Conservation (phyloP, 345 rosid genomes). For the Boechera divaricarpa region DNA sequence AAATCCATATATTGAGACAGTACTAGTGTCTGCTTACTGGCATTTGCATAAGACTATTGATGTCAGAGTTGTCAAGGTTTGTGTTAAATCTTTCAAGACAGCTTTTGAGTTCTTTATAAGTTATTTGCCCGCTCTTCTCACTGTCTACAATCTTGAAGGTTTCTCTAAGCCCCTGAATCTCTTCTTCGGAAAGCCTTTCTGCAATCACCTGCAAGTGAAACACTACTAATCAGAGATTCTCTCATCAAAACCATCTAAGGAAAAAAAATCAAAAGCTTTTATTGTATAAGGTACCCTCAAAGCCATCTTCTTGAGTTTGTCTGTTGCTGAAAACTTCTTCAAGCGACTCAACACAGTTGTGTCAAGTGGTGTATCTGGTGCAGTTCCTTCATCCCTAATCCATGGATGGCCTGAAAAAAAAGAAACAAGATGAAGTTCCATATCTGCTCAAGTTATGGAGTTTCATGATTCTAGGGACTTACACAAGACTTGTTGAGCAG, state of each 20-base stretch:
- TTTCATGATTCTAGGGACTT: conserved; percentile 42
- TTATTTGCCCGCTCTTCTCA: conserved; percentile 70
- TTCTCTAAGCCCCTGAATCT: conserved; percentile 77
- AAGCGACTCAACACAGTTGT: conserved; percentile 68
- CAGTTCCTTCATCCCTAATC: conserved; percentile 74
- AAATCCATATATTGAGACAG: conserved; percentile 7
- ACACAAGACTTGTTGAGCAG: conserved; percentile 83
- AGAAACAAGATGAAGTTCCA: conserved; percentile 10
- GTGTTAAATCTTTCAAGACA: conserved; percentile 73
- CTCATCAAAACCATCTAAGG: conserved; percentile 13
- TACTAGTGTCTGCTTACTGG: conserved; percentile 54
- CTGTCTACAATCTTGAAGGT: conserved; percentile 74
- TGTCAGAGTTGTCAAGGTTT: conserved; percentile 67
- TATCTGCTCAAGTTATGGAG: not conserved
- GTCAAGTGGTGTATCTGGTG: conserved; percentile 89
- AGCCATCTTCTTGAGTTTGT: conserved; percentile 86
- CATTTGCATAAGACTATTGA: conserved; percentile 63
- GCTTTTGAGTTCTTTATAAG: conserved; percentile 78
- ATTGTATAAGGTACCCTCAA: conserved; percentile 50
- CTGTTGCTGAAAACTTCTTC: conserved; percentile 86
- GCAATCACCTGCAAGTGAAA: conserved; percentile 61
- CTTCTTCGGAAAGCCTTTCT: conserved; percentile 75
- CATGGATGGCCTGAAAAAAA: conserved; percentile 79
- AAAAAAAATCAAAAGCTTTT: conserved; percentile 15
- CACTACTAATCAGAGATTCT: conserved; percentile 19